Evolutionary conservation across 2,329 filamentous ascomycete genomes (phyloP).

Genomic region (Plenodomus tracheiphilus): DNA sequence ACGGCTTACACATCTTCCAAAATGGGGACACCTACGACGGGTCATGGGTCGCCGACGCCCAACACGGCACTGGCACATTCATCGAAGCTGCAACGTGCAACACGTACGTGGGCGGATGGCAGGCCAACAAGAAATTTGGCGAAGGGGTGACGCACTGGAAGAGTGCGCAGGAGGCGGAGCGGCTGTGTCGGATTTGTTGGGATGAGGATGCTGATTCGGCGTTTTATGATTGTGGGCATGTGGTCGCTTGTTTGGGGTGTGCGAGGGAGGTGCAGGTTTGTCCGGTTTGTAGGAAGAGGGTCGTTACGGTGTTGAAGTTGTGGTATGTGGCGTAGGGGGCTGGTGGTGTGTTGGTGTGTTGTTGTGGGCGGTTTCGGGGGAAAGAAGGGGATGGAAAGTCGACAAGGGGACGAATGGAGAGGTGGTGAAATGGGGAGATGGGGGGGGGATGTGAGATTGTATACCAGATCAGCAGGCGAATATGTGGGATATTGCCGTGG

Average conservation of each 20-base stretch:
- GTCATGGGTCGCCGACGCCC: slow-evolving; percentile 65
- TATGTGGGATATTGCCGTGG: too few relatives aligned
- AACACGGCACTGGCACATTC: slow-evolving; percentile 62
- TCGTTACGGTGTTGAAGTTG: slow-evolving; percentile 62
- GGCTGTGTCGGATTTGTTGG: slow-evolving; percentile 65
- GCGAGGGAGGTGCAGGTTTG: slow-evolving; percentile 62
- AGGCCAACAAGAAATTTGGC: slow-evolving; percentile 62
- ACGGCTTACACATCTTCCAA: slow-evolving; percentile 61
- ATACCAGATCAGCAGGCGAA: too few relatives aligned
- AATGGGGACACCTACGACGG: slow-evolving; percentile 66
- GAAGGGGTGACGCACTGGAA: slow-evolving; percentile 66
- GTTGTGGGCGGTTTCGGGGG: background rate
- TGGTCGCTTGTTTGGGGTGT: slow-evolving; percentile 63
- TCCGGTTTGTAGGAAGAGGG: slow-evolving; percentile 62
- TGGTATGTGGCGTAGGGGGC: slow-evolving; percentile 44
- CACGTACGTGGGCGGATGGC: slow-evolving; percentile 64
- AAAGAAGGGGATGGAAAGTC: too few relatives aligned
- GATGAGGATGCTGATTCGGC: slow-evolving; percentile 62
- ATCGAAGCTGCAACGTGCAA: slow-evolving; percentile 61
- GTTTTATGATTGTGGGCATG: slow-evolving; percentile 67
- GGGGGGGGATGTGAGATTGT: too few relatives aligned
- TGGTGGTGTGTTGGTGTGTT: background rate
- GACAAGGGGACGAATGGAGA: too few relatives aligned
- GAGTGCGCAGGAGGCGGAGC: slow-evolving; percentile 63
- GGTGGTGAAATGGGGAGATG: too few relatives aligned